Base-by-base conservation (phyloP, 352 stramenopile species). In the Phytopythium vexans region DNA sequence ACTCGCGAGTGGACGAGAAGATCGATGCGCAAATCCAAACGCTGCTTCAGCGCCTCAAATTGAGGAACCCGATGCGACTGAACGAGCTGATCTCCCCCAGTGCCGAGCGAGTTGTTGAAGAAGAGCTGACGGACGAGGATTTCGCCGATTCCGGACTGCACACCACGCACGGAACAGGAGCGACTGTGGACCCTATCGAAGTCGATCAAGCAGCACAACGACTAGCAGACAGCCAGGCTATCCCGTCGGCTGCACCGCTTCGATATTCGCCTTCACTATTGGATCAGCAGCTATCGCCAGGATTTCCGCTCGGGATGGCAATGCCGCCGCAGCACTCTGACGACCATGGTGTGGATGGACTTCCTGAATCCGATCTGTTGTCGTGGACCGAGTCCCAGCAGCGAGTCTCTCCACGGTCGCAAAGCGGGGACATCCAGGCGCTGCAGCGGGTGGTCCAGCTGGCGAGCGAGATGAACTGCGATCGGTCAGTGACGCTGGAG, bases 121-220 rank as follows among this genome's bases (percentile, higher is more conserved):
- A 86, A 53, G 68, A 84, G 46, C 59, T 88, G 15, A 70, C 63
- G 6, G 68, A 86, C 49, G 74, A 85, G 34, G 75, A 90, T 49
- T 90, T 88, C 63, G 77, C 82, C 8, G 73, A 90, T 42, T 77
- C 72, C 0, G 77, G 74, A 1, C 43, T 88, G 36, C 66, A 87
- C 41, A 60, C 63, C 1, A 62, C 68, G 21, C 61, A 87, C 38
- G 60, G 75, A 3, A 64, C 68, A 10, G 56, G 57, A 4, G 70
- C 88, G 36, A 32, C 54, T 50, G 62, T 75, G 4, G 70, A 60
- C 8, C 60, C 49, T 5, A 38, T 39, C 21, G 63, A 66, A 32
- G 38, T 31, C 53, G 60, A 15, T 56, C 58, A 45, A 63, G 45
- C 64, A 59, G 55, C 60, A 54, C 44, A 41, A 14, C 64, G 41